These are phyloP conservation scores for Fusarium tricinctum DNA, from an alignment of 2,329 filamentous ascomycete genomes.

Conservation along the genomic window DNA sequence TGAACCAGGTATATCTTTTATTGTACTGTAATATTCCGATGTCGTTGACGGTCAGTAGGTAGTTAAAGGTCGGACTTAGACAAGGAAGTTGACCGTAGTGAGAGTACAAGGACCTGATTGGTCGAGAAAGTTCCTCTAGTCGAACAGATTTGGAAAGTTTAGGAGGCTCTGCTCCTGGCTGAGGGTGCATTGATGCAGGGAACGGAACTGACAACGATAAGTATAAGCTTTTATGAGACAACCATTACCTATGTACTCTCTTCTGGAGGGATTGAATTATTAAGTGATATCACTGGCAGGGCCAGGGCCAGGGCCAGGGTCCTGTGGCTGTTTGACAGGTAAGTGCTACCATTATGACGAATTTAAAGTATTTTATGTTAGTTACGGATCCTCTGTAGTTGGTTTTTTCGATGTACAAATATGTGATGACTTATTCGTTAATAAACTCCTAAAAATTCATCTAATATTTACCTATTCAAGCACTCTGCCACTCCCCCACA, in stretches of 20 bases:
- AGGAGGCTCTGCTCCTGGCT: constrained; percentile 22
- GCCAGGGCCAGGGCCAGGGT: background rate
- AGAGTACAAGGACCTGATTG: constrained; percentile 43
- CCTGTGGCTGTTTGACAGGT: background rate
- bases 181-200: background rate
- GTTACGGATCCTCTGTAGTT: too few relatives aligned
- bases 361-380: too few relatives aligned
- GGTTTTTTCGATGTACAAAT: too few relatives aligned
- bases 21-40: background rate
- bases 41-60: background rate
- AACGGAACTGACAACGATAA: constrained; percentile 7
- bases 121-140: constrained; percentile 51
- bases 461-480: background rate
- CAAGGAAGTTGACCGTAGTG: constrained; percentile 3
- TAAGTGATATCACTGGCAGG: background rate
- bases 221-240: constrained; percentile 4
- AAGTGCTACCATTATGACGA: too few relatives aligned
- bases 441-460: background rate
- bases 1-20: background rate
- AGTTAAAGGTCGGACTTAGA: background rate
- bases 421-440: background rate
- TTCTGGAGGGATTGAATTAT: background rate
- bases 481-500: background rate
- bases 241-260: too few relatives aligned
- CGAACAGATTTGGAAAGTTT: background rate